Base-by-base conservation (phyloP, 2,329 filamentous ascomycete genomes). In the Microsporum ferrugineum region DNA sequence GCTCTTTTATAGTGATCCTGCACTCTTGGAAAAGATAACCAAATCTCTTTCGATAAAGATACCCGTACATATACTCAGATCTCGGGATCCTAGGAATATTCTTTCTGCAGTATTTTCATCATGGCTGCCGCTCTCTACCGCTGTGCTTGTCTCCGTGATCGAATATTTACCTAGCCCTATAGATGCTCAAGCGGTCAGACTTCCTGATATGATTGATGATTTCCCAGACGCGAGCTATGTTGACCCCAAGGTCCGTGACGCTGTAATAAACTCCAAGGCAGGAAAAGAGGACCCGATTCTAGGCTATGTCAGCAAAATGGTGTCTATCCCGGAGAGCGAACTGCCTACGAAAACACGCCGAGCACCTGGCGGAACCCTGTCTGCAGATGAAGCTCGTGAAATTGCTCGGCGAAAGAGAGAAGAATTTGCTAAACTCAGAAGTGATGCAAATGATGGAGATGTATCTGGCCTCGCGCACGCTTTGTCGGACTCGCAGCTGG, bases 261-360 rank as follows among this genome's bases (percentile, higher is more conserved):
- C 92, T 3, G 92, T 97, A 86, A 76, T 88, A 1, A 80, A 85
- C 0, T 96, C 95, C 71, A 88, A 88, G 69, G 83, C 83, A 2
- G 80, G 80, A 0, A 79, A 82, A 43, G 80, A 85, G 0, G 87
- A 88, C 61, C 91, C 92, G 0, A 85, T 95, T 0, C 89, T 99
- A 1, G 92, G 89, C 6, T 99, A 96, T 66, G 89, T 99, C 63
- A 97, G 92, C 76, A 99, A 99, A 73, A 96, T 99, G 91, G 89
- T 97, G 1, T 94, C 94, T 0, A 82, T 99, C 10, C 92, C 91
- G 0, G 89, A 95, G 69, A 96, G 89, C 73, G 92, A 99, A 68
- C 78, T 99, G 3, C 88, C 89, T 0, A 84, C 92, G 59, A 96
- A 96, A 72, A 73, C 73, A 27, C 95, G 88, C 73, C 82, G 89